Evolutionary conservation across 1,139 yeast genomes (phyloP).

Genomic region (Geotrichum aggregatum): DNA sequence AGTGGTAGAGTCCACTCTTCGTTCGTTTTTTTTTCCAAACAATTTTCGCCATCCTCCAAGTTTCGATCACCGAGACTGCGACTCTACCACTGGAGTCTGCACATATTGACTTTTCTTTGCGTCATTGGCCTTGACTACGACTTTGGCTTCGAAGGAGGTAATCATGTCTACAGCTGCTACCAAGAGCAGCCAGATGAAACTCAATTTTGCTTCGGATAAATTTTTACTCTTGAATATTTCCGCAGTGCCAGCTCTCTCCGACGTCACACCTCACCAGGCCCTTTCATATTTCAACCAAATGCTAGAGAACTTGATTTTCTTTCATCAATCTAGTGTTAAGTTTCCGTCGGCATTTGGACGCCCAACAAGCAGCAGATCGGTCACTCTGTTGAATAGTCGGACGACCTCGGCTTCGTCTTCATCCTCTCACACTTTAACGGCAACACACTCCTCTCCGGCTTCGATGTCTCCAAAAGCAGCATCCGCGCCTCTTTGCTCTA

Average conservation of each 20-base stretch:
- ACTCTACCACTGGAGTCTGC: too few species aligned
- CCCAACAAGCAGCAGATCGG: too few species aligned
- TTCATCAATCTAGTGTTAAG: conserved; percentile 2
- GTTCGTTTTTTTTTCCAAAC: too few species aligned
- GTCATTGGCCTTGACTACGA: too few species aligned
- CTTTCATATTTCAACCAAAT: conserved; percentile 28
- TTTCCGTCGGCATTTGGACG: too few species aligned
- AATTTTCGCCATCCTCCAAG: too few species aligned
- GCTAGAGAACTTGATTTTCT: conserved; percentile 19
- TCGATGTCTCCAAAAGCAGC: neutral
- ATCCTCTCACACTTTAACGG: neutral
- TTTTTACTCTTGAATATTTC: conserved; percentile 9
- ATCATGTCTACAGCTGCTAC: too few species aligned
- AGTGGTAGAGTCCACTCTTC: too few species aligned
- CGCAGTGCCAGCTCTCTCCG: conserved; percentile 25
- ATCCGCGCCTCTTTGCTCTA: neutral
- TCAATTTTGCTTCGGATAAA: conserved; percentile 4
- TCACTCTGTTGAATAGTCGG: neutral
- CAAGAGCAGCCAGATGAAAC: neutral
- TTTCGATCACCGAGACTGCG: too few species aligned
- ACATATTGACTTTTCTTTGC: too few species aligned
- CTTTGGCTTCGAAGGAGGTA: too few species aligned
- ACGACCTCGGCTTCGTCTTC: neutral
- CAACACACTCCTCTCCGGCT: neutral
- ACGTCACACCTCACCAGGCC: conserved; percentile 27